Percentiles rank a stretch among this genome's conserved stretches.
These are phyloP conservation scores for Oldenlandia corymbosa DNA, from an alignment of 257 asterid species.

Conservation along the genomic window DNA sequence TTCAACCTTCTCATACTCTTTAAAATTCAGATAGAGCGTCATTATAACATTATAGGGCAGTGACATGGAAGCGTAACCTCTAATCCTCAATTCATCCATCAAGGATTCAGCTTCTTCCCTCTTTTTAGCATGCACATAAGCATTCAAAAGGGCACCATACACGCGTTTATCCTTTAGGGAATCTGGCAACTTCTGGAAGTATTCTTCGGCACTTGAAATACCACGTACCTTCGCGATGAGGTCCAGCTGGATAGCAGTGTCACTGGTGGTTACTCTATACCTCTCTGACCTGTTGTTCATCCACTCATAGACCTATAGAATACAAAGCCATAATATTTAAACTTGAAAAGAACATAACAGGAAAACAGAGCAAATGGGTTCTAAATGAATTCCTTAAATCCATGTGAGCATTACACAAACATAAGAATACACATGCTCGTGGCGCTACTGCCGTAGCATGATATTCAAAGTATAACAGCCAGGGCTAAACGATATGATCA, in stretches of 20 bases:
- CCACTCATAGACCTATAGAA: slow-evolving; percentile 76
- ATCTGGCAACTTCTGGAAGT: slow-evolving; percentile 59
- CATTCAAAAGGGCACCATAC: slow-evolving; percentile 79
- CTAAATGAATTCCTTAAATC: neutral
- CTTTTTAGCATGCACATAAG: slow-evolving; percentile 56
- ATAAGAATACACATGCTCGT: neutral
- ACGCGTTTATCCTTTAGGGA: slow-evolving; percentile 66
- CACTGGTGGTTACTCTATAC: slow-evolving; percentile 62
- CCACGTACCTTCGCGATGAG: slow-evolving; percentile 80
- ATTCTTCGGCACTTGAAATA: slow-evolving; percentile 67
- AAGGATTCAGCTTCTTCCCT: slow-evolving; percentile 75
- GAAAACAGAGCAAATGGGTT: neutral
- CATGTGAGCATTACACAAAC: neutral
- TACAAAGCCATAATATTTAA: slow-evolving; percentile 3
- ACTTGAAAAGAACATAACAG: neutral
- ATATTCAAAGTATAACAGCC: neutral
- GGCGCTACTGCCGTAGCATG: neutral
- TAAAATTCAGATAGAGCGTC: slow-evolving; percentile 74
- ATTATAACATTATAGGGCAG: slow-evolving; percentile 83
- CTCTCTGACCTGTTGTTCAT: slow-evolving; percentile 73
- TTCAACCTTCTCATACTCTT: slow-evolving; percentile 53
- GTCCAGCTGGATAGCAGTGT: slow-evolving; percentile 85
- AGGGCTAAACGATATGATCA: neutral
- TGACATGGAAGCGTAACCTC: slow-evolving; percentile 53
- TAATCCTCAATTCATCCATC: slow-evolving; percentile 48